Evolutionary conservation across 148 eudicot species (phyloP).

Genomic region (Fagopyrum homotropicum): DNA sequence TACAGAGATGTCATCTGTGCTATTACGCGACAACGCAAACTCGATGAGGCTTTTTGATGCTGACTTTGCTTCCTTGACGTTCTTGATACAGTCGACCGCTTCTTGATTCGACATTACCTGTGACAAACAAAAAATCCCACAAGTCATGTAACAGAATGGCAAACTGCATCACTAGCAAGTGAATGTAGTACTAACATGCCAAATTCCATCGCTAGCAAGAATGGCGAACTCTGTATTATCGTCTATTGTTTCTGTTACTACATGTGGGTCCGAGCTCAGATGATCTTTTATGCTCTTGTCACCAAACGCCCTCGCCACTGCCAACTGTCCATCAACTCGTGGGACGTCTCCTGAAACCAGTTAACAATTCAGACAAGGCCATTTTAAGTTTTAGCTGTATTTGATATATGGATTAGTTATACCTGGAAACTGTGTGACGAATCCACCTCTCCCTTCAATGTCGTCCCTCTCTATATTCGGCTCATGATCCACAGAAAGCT

Average conservation of each 20-base stretch:
- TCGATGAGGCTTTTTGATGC: constrained; percentile 53
- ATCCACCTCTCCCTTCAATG: constrained; percentile 37
- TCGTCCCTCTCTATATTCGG: constrained; percentile 29
- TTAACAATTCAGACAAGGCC: neutral
- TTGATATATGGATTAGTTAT: neutral
- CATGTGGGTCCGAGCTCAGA: constrained; percentile 80
- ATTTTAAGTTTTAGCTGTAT: neutral
- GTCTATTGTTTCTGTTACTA: constrained; percentile 38
- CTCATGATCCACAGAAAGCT: constrained; percentile 60
- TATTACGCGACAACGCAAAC: constrained; percentile 54
- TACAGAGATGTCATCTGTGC: constrained; percentile 75
- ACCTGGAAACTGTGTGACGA: constrained; percentile 37
- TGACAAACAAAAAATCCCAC: neutral
- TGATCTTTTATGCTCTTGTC: constrained; percentile 87
- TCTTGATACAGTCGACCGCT: constrained; percentile 59
- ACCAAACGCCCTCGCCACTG: constrained; percentile 90
- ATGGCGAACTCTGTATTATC: constrained; percentile 52
- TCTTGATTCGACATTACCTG: constrained; percentile 80
- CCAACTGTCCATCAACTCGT: constrained; percentile 85
- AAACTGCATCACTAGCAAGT: neutral
- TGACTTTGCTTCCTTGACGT: constrained; percentile 52
- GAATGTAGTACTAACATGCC: constrained; percentile 50
- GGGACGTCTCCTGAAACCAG: constrained; percentile 71
- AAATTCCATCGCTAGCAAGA: constrained; percentile 86
- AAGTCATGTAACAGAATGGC: neutral